Evolutionary conservation across 2,329 filamentous ascomycete species (phyloP), one percentile per base, ranked within the genome.

Genomic region (Davidsoniella neocaledoniae): DNA sequence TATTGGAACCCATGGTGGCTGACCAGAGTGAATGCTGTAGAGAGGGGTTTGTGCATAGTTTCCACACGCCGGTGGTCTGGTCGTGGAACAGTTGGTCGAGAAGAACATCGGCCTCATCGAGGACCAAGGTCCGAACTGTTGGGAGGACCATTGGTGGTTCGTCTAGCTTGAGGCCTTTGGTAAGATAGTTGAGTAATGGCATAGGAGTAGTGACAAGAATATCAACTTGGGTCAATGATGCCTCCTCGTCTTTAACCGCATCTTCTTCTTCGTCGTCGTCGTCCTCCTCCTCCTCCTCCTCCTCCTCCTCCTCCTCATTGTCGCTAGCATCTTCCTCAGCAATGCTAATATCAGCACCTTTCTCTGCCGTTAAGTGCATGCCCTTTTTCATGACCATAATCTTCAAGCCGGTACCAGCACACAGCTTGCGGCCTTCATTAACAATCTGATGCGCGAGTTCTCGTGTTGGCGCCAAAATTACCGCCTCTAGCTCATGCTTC

Each of bases 91-190:
- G 71, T 14, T 84, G 81, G 58, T 96, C 88, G 9, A 98, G 75
- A 5, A 98, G 79, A 12, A 96, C 87, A 63, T 98, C 91, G 1
- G 87, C 91, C 69, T 98, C 91, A 60, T 98, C 91, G 2, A 98
- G 70, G 36, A 96, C 74, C 16, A 98, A 68, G 46, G 79, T 79
- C 42, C 73, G 73, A 4, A 95, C 80, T 1, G 76, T 73, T 0
- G 84, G 77, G 4, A 94, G 64, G 4, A 71, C 66, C 29, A 68
- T 64, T 59, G 69, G 48, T 54, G 65, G 61, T 9, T 23, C 49
- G 66, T 66, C 19, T 33, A 4, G 9, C 29, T 33, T 33, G 29
- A 33, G 8, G 12, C 29, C 12, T 4, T 33, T 33, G 66, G 68
- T 8, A 5, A 95, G 65, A 2, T 84, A 79, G 60, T 91, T 85